A percentile compares a stretch with the other conserved stretches of the same genome.
These are phyloP conservation scores for Dianthus caryophyllus DNA, from an alignment of 148 eudicot genomes.

Conservation along the genomic window DNA sequence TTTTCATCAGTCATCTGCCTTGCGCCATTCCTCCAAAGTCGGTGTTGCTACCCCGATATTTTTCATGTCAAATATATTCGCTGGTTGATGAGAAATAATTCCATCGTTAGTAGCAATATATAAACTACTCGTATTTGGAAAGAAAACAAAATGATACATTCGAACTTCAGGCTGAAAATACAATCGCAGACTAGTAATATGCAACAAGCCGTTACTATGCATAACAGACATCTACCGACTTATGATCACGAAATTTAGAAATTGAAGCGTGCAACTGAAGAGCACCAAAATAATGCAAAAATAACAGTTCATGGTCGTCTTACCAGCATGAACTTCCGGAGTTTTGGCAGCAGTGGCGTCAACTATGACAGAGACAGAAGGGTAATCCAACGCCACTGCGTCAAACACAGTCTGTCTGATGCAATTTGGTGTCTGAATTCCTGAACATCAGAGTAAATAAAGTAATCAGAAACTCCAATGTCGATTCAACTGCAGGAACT, in stretches of 20 bases:
- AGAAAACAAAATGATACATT: no score
- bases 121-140: background rate
- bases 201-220: background rate
- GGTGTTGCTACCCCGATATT: conserved; percentile 76
- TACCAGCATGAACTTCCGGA: conserved; percentile 77
- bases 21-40: conserved; percentile 71
- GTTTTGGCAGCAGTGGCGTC: conserved; percentile 98
- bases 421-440: conserved; percentile 99
- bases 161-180: no score
- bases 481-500: background rate
- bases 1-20: conserved; percentile 23
- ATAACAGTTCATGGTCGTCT: background rate
- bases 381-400: conserved; percentile 88
- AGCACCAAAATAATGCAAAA: background rate
- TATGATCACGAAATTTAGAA: background rate
- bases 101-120: conserved; percentile 24
- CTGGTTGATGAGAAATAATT: conserved; percentile 33
- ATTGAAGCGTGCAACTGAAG: background rate
- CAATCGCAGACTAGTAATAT: no score
- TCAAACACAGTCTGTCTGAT: conserved; percentile 93
- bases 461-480: background rate
- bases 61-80: conserved; percentile 71
- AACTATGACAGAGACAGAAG: conserved; percentile 66
- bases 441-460: conserved; percentile 31
- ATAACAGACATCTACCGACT: background rate